Evolutionary conservation across 345 rosid genomes (phyloP), one percentile per base, ranked within the genome.

Genomic region (Arabis hirsuta): DNA sequence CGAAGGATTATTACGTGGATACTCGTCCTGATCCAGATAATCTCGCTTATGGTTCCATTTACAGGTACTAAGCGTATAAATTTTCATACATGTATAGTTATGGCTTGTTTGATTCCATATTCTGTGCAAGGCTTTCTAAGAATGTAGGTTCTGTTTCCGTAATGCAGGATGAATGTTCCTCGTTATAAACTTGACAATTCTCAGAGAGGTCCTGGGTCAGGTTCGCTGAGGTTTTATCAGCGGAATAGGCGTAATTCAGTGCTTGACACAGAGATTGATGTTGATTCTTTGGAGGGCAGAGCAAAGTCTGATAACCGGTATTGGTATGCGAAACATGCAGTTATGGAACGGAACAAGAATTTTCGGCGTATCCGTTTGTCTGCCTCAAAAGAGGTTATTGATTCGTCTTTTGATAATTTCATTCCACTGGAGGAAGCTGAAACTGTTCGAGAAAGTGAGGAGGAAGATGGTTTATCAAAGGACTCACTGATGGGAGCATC

Each of bases 81-180:
- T 7, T 22, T 61, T 12, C 6, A 0, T 20, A 9, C 71, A 29
- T 59, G 26, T 51, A 3, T 57, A 31, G 34, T 42, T 52, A 13
- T 48, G 19, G 72, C 50, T 67, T 2, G 9, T 36, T 60, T 58
- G 24, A 36, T 39, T 56, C 4, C n/a, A 0, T 20, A 11, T n/a
- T n/a, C 22, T 11, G 22, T 24, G 44, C 12, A 19, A 46, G 0
- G 26, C 32, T 36, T 42, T 55, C 44, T 55, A 16, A 52, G 60
- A 48, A 26, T 62, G 8, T 62, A 7, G 7, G 41, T 9, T 27
- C 2, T 63, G 55, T 48, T 34, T 36, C 39, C 38, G 6, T 54
- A 7, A 69, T 87, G 86, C 83, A 91, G 99, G 77, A 90, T 90
- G 99, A 83, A 90, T 73, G 85, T 95, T 57, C 96, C 98, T 8